These are phyloP conservation scores for Afroboletus lepidellus DNA, from an alignment of 1,284 basidiomycete genomes.

Conservation along the genomic window DNA sequence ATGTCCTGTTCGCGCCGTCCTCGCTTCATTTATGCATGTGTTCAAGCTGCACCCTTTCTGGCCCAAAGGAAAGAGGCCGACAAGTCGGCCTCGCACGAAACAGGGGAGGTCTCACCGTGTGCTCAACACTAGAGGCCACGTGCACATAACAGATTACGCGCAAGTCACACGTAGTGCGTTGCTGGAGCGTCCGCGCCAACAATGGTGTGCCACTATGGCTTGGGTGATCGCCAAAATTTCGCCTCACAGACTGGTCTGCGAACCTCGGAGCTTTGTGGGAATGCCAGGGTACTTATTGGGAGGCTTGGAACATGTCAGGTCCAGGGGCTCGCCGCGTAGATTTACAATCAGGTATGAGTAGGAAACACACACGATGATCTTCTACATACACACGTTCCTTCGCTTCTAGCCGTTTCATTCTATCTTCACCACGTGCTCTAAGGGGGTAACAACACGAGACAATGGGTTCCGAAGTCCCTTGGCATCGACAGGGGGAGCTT, in stretches of 20 bases:
- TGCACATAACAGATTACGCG: too few species aligned
- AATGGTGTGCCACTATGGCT: too few species aligned
- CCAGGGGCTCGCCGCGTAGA: neutral
- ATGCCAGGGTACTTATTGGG: too few species aligned
- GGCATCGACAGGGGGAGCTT: conserved; percentile 5
- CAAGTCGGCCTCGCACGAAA: neutral
- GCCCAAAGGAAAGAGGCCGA: neutral
- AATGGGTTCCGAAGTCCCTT: neutral
- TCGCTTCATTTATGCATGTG: neutral
- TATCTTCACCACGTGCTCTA: neutral
- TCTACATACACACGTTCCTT: neutral
- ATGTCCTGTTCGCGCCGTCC: neutral
- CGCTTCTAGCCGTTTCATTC: too few species aligned
- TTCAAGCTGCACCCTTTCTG: neutral
- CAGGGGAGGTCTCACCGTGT: neutral
- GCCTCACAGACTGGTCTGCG: too few species aligned
- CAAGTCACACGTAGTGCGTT: too few species aligned
- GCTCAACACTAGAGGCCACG: too few species aligned
- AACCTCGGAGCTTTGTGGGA: too few species aligned
- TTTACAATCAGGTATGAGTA: neutral
- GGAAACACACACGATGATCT: neutral
- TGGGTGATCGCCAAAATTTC: too few species aligned
- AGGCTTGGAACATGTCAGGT: too few species aligned
- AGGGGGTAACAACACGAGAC: neutral
- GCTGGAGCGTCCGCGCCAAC: too few species aligned